phyloP scores from a whole-genome alignment of 441 rosid species.

The Daphne laureola region DNA sequence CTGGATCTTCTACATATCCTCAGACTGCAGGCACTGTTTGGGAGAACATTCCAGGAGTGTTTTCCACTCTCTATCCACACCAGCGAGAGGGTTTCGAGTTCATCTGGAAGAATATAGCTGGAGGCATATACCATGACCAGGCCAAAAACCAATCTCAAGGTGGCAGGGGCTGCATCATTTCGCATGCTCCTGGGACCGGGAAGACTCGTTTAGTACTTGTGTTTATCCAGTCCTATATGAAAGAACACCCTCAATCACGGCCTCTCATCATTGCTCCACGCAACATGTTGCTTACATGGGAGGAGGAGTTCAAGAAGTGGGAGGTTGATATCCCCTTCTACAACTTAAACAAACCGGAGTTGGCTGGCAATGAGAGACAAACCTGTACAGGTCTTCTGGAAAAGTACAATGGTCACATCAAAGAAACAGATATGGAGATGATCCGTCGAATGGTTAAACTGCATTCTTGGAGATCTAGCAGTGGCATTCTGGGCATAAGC shows the following conservation, averaged over 20 bases:
- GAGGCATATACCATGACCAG: constrained; percentile 39
- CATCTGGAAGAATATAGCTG: constrained; percentile 66
- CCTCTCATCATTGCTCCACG: constrained; percentile 69
- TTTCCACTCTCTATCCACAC: constrained; percentile 44
- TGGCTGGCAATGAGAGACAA: constrained; percentile 38
- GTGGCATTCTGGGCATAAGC: constrained; percentile 55
- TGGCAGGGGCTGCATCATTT: constrained; percentile 63
- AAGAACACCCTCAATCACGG: constrained; percentile 37
- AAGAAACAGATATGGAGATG: background rate
- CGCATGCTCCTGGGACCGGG: constrained; percentile 87
- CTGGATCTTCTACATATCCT: constrained; percentile 6
- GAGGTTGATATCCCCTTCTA: constrained; percentile 40
- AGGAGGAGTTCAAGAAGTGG: constrained; percentile 66
- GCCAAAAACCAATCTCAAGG: constrained; percentile 25
- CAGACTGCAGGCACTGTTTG: constrained; percentile 49
- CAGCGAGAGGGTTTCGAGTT: constrained; percentile 76
- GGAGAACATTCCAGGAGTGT: constrained; percentile 54
- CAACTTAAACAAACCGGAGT: constrained; percentile 34
- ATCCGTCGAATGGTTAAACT: constrained; percentile 40
- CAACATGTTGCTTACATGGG: constrained; percentile 56
- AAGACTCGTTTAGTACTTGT: constrained; percentile 60
- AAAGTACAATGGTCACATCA: background rate
- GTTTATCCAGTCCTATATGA: constrained; percentile 53
- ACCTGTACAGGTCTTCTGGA: background rate
- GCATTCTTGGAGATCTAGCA: constrained; percentile 39